These are phyloP conservation scores for Penicillium sp. DNA, from an alignment of 2,329 filamentous ascomycete species.

Conservation along the genomic window DNA sequence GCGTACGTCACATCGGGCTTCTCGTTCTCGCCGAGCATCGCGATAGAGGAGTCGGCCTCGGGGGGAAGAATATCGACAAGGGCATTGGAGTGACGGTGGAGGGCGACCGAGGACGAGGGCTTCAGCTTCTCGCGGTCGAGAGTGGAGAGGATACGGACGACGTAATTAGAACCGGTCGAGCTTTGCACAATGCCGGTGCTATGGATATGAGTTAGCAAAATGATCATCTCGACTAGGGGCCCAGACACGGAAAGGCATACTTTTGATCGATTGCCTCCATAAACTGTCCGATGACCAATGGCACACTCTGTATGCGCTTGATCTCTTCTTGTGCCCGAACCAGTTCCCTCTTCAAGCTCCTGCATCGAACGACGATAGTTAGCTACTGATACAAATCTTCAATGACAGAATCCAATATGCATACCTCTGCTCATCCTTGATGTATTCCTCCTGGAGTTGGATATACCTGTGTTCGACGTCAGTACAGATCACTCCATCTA, in stretches of 20 bases:
- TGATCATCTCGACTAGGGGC: neutral
- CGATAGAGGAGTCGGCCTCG: slow-evolving; percentile 97
- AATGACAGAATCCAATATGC: slow-evolving; percentile 8
- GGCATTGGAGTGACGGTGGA: slow-evolving; percentile 97
- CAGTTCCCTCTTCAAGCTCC: slow-evolving; percentile 94
- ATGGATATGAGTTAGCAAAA: slow-evolving; percentile 11
- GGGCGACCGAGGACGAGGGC: slow-evolving; percentile 93
- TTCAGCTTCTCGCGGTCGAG: slow-evolving; percentile 98
- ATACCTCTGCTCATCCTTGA: slow-evolving; percentile 98
- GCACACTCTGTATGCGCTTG: slow-evolving; percentile 98
- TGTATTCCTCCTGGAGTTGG: slow-evolving; percentile 98
- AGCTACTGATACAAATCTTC: slow-evolving; percentile 12
- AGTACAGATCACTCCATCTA: slow-evolving; percentile 16
- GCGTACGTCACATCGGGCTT: slow-evolving; percentile 98
- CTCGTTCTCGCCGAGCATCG: slow-evolving; percentile 94
- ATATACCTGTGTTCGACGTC: slow-evolving; percentile 65
- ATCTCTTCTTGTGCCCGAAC: slow-evolving; percentile 98
- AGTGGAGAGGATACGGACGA: slow-evolving; percentile 95
- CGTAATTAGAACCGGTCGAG: slow-evolving; percentile 97
- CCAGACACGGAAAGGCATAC: slow-evolving; percentile 52
- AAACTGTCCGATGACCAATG: slow-evolving; percentile 96
- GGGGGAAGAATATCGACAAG: slow-evolving; percentile 98
- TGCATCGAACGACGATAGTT: slow-evolving; percentile 34
- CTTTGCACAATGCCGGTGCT: slow-evolving; percentile 98
- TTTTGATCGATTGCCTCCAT: slow-evolving; percentile 99